These are phyloP conservation scores for Hamigera avellanea DNA, from an alignment of 495 filamentous ascomycete genomes.

Conservation along the genomic window DNA sequence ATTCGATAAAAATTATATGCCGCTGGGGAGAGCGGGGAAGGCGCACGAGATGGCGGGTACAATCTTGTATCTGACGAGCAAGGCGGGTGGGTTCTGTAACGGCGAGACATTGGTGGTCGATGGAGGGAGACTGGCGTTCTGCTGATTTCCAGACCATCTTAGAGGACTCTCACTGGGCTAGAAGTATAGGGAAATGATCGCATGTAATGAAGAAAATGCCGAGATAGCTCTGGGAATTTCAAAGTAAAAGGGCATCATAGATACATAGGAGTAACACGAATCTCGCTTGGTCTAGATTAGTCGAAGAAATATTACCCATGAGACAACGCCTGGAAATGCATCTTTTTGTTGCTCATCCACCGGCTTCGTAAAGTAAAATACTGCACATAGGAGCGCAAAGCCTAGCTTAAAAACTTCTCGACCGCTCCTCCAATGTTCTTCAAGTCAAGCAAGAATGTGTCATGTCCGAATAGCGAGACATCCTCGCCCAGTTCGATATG, in stretches of 20 bases:
- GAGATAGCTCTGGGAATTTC: too few species aligned
- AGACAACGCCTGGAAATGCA: too few species aligned
- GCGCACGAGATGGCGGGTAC: slow-evolving; percentile 48
- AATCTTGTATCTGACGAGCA: slow-evolving; percentile 49
- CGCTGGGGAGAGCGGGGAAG: slow-evolving; percentile 12
- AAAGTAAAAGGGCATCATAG: too few species aligned
- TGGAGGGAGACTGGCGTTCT: slow-evolving; percentile 37
- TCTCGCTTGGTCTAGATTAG: too few species aligned
- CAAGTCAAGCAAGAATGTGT: slow-evolving; percentile 89
- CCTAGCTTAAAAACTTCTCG: slow-evolving; percentile 58
- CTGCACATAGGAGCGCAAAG: slow-evolving; percentile 9
- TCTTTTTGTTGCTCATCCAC: too few species aligned
- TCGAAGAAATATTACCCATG: too few species aligned
- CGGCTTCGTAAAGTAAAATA: too few species aligned
- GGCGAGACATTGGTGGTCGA: slow-evolving; percentile 44
- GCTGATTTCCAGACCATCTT: too few species aligned
- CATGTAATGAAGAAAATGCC: not conserved
- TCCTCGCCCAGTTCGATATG: slow-evolving; percentile 91
- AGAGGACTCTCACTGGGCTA: too few species aligned
- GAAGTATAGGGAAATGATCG: not conserved
- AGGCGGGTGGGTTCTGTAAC: slow-evolving; percentile 48
- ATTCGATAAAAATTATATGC: slow-evolving; percentile 5
- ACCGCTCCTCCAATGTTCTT: slow-evolving; percentile 81
- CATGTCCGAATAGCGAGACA: slow-evolving; percentile 85
- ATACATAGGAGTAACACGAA: too few species aligned